Percentiles rank a stretch among this genome's conserved stretches.
phyloP scores from a whole-genome alignment of 2,329 filamentous ascomycete species.

The Fusarium secorum region DNA sequence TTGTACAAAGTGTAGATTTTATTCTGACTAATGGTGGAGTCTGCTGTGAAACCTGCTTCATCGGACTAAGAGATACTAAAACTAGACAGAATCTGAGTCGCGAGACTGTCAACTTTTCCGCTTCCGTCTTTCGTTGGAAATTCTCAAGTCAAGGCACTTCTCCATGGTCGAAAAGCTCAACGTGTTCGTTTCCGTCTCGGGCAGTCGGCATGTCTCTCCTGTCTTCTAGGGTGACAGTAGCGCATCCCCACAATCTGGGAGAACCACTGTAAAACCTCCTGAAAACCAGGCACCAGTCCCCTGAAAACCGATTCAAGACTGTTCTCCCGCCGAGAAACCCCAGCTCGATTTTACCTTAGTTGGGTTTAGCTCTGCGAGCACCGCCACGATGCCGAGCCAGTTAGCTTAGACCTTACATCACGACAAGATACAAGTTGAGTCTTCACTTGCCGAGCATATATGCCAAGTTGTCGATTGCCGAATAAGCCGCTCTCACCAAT shows the following conservation, averaged over 20 bases:
- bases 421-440: slow-evolving; percentile 13
- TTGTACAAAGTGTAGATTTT: slow-evolving; percentile 5
- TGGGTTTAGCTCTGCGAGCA: slow-evolving; percentile 23
- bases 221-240: slow-evolving; percentile 21
- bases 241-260: slow-evolving; percentile 31
- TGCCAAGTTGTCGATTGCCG: slow-evolving; percentile 36
- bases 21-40: not conserved
- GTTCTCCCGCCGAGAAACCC: not conserved
- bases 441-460: slow-evolving; percentile 12
- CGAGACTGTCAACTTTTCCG: slow-evolving; percentile 9
- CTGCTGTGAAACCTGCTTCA: not conserved
- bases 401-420: slow-evolving; percentile 28
- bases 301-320: slow-evolving; percentile 21
- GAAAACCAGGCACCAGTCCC: slow-evolving; percentile 9
- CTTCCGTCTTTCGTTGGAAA: slow-evolving; percentile 2
- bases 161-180: slow-evolving; percentile 39
- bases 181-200: slow-evolving; percentile 43
- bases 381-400: slow-evolving; percentile 35
- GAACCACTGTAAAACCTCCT: slow-evolving; percentile 7
- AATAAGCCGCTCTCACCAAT: slow-evolving; percentile 31
- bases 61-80: not conserved
- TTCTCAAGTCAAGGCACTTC: not conserved
- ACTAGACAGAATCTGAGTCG: slow-evolving; percentile 10
- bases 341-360: not conserved
- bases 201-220: slow-evolving; percentile 31